Evolutionary conservation across 441 rosid species (phyloP).

Genomic region (Euphorbia corollata): DNA sequence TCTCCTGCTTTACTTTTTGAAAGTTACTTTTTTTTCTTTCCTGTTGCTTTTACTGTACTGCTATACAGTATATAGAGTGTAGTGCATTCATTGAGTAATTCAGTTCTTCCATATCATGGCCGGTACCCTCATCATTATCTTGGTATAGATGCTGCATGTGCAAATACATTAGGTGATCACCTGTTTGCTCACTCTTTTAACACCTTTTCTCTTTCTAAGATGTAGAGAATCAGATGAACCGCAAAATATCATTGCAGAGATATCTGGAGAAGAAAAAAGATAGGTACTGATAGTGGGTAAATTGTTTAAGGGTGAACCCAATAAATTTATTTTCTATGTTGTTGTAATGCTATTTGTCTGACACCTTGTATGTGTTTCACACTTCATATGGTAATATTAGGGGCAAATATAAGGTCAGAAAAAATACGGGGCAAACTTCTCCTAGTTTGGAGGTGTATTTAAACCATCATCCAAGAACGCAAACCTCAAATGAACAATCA

Average conservation of each 20-base stretch:
- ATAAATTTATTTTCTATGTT: constrained; percentile 5
- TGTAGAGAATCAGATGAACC: constrained; percentile 58
- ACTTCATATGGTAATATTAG: constrained; percentile 22
- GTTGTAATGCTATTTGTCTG: constrained; percentile 5
- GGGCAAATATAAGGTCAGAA: constrained; percentile 59
- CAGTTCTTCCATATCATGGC: background rate
- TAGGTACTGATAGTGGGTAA: constrained; percentile 38
- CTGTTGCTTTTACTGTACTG: background rate
- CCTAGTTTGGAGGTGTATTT: constrained; percentile 49
- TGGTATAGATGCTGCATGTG: background rate
- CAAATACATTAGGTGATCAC: background rate
- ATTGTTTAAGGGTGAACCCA: background rate
- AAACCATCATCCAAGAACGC: constrained; percentile 42
- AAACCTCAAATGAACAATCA: constrained; percentile 41
- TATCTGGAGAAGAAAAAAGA: constrained; percentile 74
- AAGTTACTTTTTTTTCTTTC: background rate
- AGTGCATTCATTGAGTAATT: background rate
- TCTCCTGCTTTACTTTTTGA: constrained; percentile 6
- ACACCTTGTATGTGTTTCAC: background rate
- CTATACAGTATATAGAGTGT: background rate
- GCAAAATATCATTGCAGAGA: constrained; percentile 60
- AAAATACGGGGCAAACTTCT: constrained; percentile 39
- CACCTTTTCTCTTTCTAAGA: constrained; percentile 34
- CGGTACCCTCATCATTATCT: background rate
- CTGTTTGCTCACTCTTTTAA: constrained; percentile 13